These are phyloP conservation scores for Lichtheimia hyalospora DNA, from an alignment of 371 early-diverging fungal species.

Conservation along the genomic window DNA sequence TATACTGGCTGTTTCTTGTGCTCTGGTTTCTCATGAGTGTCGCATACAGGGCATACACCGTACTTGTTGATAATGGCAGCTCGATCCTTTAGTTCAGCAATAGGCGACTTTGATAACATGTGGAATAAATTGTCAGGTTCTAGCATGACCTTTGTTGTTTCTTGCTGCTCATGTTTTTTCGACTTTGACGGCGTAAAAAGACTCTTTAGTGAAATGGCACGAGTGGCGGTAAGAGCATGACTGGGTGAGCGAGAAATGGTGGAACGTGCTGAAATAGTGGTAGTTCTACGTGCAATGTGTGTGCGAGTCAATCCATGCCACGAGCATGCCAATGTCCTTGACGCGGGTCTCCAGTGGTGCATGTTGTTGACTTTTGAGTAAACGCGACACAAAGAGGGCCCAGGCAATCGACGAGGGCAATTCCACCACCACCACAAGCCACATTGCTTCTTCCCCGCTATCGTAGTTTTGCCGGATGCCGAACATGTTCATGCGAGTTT, in stretches of 20 bases:
- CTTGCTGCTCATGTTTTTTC: not conserved
- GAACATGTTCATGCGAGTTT: too few relatives aligned
- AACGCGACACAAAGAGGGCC: constrained; percentile 1
- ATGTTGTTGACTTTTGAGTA: not conserved
- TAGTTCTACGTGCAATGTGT: not conserved
- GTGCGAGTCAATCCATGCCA: not conserved
- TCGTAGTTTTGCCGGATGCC: too few relatives aligned
- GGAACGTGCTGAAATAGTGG: not conserved
- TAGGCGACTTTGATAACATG: constrained; percentile 70
- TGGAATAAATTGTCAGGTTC: constrained; percentile 70
- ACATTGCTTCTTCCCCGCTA: too few relatives aligned
- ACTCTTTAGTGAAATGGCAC: constrained; percentile 11
- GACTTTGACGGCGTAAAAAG: constrained; percentile 7
- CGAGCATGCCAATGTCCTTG: constrained; percentile 8
- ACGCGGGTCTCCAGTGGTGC: constrained; percentile 8
- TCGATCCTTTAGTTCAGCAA: constrained; percentile 69
- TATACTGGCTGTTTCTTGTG: constrained; percentile 49
- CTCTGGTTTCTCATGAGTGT: constrained; percentile 40
- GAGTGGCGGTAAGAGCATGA: constrained; percentile 8
- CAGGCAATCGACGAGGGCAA: too few relatives aligned
- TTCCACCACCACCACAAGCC: too few relatives aligned
- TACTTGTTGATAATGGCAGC: constrained; percentile 66
- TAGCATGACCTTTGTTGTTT: constrained; percentile 30
- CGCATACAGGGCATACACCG: constrained; percentile 78
- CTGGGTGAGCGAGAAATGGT: not conserved